Evolutionary conservation across 805 yeast species (phyloP).

Genomic region (Ogataea chonburiensis): DNA sequence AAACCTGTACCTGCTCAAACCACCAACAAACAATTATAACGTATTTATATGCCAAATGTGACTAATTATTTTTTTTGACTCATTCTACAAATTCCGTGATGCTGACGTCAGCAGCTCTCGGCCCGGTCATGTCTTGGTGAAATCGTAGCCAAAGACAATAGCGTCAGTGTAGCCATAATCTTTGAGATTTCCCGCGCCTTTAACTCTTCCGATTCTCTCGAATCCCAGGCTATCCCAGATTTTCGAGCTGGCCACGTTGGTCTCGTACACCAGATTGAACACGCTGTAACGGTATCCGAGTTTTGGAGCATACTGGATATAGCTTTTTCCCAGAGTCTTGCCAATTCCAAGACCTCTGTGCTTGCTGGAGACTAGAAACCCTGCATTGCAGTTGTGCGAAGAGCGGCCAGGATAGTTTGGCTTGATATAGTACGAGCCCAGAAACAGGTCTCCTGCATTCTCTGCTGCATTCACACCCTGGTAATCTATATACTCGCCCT

Average conservation of each 20-base stretch:
- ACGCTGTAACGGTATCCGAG: constrained; percentile 82
- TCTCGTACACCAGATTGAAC: constrained; percentile 82
- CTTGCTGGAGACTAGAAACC: constrained; percentile 64
- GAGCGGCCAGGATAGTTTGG: constrained; percentile 87
- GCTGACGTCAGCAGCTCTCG: constrained; percentile 1
- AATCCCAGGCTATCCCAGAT: constrained; percentile 88
- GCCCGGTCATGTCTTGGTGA: constrained; percentile 6
- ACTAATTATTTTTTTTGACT: constrained; percentile 10
- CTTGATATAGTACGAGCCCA: constrained; percentile 79
- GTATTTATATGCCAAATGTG: constrained; percentile 8
- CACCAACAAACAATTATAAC: not conserved
- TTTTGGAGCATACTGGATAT: constrained; percentile 69
- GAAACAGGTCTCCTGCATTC: constrained; percentile 47
- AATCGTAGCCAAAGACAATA: constrained; percentile 66
- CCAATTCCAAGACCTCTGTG: constrained; percentile 68
- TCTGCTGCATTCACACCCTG: not conserved
- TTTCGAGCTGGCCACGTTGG: constrained; percentile 69
- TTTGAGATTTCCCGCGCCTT: constrained; percentile 70
- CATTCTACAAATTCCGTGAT: constrained; percentile 1
- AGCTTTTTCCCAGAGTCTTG: constrained; percentile 61
- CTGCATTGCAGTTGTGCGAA: constrained; percentile 86
- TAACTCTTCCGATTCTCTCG: constrained; percentile 70
- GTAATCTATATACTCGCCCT: constrained; percentile 34
- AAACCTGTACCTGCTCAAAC: constrained; percentile 6
- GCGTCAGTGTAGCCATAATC: constrained; percentile 76